Evolutionary conservation across 202 grass and related monocot genomes (phyloP).

Genomic region (Eragrostis tef): DNA sequence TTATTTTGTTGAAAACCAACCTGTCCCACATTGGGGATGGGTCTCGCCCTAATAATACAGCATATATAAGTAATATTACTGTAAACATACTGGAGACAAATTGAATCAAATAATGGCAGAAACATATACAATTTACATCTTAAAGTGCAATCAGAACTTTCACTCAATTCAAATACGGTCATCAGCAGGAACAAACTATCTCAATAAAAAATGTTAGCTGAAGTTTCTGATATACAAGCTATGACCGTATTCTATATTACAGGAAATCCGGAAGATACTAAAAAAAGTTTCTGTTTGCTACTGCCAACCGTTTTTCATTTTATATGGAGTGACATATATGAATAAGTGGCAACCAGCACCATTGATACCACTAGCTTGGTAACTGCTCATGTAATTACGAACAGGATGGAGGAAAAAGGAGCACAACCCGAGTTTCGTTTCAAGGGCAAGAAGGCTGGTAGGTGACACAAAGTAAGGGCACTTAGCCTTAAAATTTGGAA

Average conservation of each 20-base stretch:
- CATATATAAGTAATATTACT: not conserved
- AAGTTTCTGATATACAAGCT: no score
- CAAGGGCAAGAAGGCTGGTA: no score
- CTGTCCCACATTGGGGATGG: conserved; percentile 91
- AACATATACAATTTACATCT: not conserved
- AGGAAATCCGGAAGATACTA: no score
- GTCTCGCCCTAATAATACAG: conserved; percentile 58
- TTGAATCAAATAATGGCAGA: not conserved
- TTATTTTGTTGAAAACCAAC: conserved; percentile 98
- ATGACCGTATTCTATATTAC: not conserved
- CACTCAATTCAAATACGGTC: not conserved
- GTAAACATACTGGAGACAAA: not conserved
- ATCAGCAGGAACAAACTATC: not conserved
- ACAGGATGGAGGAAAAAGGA: no score
- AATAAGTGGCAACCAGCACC: no score
- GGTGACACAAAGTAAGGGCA: not conserved
- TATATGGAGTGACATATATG: no score
- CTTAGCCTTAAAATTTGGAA: not conserved
- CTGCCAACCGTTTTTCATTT: no score
- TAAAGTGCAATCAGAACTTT: not conserved
- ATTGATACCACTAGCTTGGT: no score
- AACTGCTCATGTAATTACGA: no score
- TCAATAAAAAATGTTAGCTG: not conserved
- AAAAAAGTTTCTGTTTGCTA: no score
- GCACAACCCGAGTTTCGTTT: not conserved